A percentile compares a stretch with the other conserved stretches of the same genome.
Conservation (phyloP, 768 basidiomycete species). For the Calocybe cyanea region DNA sequence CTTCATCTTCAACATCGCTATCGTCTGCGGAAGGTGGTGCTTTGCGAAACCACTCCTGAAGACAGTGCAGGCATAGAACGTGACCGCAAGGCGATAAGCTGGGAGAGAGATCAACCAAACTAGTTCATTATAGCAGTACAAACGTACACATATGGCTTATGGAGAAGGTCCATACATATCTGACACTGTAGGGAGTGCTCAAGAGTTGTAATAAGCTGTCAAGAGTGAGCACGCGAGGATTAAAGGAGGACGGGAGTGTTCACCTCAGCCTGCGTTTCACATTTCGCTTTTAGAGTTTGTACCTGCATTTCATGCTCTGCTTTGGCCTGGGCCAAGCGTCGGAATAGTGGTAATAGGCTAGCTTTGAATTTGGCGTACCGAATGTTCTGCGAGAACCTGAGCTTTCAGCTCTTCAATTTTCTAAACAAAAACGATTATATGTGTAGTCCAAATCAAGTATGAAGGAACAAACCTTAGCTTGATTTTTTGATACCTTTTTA, state of each 20-base stretch:
- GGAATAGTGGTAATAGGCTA: not conserved
- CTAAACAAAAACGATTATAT: slow-evolving; percentile 24
- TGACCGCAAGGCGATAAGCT: slow-evolving; percentile 78
- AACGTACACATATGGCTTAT: slow-evolving; percentile 65
- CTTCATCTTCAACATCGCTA: slow-evolving; percentile 28
- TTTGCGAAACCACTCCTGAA: slow-evolving; percentile 76
- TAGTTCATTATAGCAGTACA: not conserved
- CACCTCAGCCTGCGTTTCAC: slow-evolving; percentile 58
- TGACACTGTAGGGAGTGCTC: slow-evolving; percentile 67
- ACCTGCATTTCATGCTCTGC: slow-evolving; percentile 45
- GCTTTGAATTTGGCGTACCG: slow-evolving; percentile 26
- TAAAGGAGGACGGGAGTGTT: not conserved
- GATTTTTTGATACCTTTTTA: slow-evolving; percentile 50
- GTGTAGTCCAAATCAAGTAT: slow-evolving; percentile 6
- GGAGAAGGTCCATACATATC: slow-evolving; percentile 70
- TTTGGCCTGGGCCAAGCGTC: slow-evolving; percentile 29
- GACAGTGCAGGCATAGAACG: slow-evolving; percentile 66
- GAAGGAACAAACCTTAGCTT: slow-evolving; percentile 48
- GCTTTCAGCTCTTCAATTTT: slow-evolving; percentile 49
- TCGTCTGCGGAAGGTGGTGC: slow-evolving; percentile 47
- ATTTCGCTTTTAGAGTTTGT: slow-evolving; percentile 40
- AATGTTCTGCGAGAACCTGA: slow-evolving; percentile 33
- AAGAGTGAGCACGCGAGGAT: not conserved
- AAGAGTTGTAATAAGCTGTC: slow-evolving; percentile 49
- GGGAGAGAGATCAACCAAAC: slow-evolving; percentile 1